Evolutionary conservation across 768 basidiomycete species (phyloP).

Genomic region (Phlegmacium glaucopus): DNA sequence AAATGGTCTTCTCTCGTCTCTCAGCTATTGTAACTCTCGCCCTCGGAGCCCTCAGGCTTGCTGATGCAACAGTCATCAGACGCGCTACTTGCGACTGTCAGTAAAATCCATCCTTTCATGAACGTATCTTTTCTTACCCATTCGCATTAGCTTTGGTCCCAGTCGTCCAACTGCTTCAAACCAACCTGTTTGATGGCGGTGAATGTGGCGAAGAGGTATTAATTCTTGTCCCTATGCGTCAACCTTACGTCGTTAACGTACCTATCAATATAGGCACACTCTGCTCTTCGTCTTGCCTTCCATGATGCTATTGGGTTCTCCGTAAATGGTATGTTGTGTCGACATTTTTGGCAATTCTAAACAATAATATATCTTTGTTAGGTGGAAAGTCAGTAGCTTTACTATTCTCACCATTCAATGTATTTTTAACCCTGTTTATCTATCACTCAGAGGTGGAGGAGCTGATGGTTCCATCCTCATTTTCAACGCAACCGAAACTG

Average conservation of each 20-base stretch:
- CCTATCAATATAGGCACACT: constrained; percentile 6
- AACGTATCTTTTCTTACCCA: neutral
- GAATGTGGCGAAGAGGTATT: constrained; percentile 30
- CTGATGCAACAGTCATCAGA: constrained; percentile 17
- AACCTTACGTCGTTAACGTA: too few relatives aligned
- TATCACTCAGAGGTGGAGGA: constrained; percentile 18
- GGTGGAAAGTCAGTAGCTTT: constrained; percentile 10
- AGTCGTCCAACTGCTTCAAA: constrained; percentile 24
- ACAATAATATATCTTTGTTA: neutral
- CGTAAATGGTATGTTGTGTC: neutral
- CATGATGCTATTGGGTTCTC: constrained; percentile 21
- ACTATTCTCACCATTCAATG: neutral
- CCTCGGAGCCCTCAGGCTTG: constrained; percentile 8
- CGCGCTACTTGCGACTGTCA: constrained; percentile 22
- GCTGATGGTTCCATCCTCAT: constrained; percentile 26
- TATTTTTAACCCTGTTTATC: neutral
- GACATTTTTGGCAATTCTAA: too few relatives aligned
- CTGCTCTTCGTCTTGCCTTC: too few relatives aligned
- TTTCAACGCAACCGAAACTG: constrained; percentile 21
- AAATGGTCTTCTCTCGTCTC: constrained; percentile 19
- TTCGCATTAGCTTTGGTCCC: constrained; percentile 14
- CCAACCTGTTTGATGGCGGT: constrained; percentile 26
- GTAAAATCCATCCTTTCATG: neutral
- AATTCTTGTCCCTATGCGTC: constrained; percentile 11
- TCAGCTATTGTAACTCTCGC: constrained; percentile 14